Conservation (phyloP, 1,139 yeast genomes). For the Blastobotrys capitulatus region DNA sequence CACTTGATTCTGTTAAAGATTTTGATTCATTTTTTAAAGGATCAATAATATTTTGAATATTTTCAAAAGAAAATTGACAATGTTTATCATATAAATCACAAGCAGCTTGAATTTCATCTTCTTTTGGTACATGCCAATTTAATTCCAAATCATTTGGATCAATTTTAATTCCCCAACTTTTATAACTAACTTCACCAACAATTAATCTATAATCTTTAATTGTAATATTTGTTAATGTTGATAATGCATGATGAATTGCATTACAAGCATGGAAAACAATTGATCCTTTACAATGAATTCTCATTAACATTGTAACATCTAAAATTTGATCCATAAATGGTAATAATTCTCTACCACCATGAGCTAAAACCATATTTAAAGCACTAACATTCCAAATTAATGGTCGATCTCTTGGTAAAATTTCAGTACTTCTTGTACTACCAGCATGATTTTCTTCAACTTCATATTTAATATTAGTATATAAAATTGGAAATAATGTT, state of each 20-base stretch:
- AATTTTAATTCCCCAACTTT: constrained; percentile 32
- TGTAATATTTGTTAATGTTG: constrained; percentile 49
- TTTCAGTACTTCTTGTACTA: constrained; percentile 57
- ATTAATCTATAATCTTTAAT: constrained; percentile 26
- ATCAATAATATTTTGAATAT: constrained; percentile 23
- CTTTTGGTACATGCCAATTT: constrained; percentile 70
- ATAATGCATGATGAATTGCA: constrained; percentile 60
- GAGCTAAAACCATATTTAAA: constrained; percentile 65
- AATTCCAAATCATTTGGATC: constrained; percentile 45
- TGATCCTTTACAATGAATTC: constrained; percentile 67
- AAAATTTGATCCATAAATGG: constrained; percentile 43
- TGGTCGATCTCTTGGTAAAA: constrained; percentile 71
- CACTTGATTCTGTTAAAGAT: constrained; percentile 28
- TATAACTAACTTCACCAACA: constrained; percentile 13
- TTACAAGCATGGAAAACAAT: constrained; percentile 40
- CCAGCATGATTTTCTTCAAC: constrained; percentile 86
- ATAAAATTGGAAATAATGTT: constrained; percentile 42
- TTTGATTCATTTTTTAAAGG: constrained; percentile 25
- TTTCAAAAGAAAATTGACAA: constrained; percentile 31
- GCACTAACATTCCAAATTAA: constrained; percentile 69
- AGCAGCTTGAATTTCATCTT: constrained; percentile 55
- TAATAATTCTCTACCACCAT: constrained; percentile 52
- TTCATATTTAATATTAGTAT: constrained; percentile 57
- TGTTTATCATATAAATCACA: constrained; percentile 52
- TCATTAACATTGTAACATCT: constrained; percentile 47